Base-by-base conservation (phyloP, 1,284 basidiomycete genomes). In the Ganoderma resinaceum region DNA sequence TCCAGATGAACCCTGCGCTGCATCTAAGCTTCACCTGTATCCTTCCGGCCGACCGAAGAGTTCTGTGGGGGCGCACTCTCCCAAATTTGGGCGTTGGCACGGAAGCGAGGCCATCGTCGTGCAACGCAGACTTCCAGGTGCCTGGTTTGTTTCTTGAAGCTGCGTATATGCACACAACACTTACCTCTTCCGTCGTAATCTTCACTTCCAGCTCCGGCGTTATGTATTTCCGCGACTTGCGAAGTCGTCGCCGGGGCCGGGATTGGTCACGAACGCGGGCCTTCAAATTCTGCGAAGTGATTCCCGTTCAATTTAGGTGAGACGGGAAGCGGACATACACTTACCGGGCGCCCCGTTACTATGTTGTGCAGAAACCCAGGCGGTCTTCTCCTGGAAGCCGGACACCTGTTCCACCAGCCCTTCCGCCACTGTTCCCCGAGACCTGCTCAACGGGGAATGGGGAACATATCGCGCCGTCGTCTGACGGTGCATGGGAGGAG, bases 361-460 rank as follows among this genome's bases (percentile, higher is more conserved):
- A 72, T 68, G 66, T 70, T 68, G 49, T 65, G 29, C 23, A 68
- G 31, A 38, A 72, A 68, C 71, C n/a, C 66, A 68, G 26, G 38
- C 62, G 40, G 66, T 62, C 35, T 61, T 70, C 58, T 70, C 60
- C 20, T 43, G 63, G 26, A 72, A 62, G 43, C 53, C 61, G 49
- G 58, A 61, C 63, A 62, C 61, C 59, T 59, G 4, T 31, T 60
- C 33, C 61, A 23, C 33, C 4, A 59, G n/a, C 12, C 33, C 11
- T 20, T 16, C 57, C n/a, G n/a, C n/a, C 9, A 26, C 4, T 18
- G 9, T 14, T 29, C 11, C 14, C 23, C 9, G 38, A 40, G 37
- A 26, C 57, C 57, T 3, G n/a, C 35, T 38, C 35, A 9, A 59
- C 57, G 35, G 37, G 18, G 14, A 38, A 59, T n/a, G 46, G 23